Conservation (phyloP, 352 stramenopile species). For the Salisapilia sapeloensis region DNA sequence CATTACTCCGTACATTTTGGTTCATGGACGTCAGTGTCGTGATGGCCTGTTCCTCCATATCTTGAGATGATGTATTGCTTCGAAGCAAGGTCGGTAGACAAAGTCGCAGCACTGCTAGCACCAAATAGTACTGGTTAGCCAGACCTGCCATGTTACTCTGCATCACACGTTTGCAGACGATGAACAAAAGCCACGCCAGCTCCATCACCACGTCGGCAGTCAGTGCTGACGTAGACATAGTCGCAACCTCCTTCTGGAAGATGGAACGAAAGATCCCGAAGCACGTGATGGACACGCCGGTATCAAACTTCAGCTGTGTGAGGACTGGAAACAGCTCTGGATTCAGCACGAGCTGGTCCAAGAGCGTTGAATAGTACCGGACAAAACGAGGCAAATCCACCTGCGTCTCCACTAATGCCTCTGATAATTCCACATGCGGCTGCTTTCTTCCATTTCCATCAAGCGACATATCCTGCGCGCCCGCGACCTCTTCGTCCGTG, state of each 20-base stretch:
- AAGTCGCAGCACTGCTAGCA: slow-evolving; percentile 58
- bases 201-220: slow-evolving; percentile 25
- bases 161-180: slow-evolving; percentile 32
- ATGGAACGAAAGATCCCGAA: slow-evolving; percentile 65
- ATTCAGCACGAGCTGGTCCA: slow-evolving; percentile 58
- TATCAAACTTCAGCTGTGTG: slow-evolving; percentile 65
- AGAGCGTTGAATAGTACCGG: slow-evolving; percentile 54
- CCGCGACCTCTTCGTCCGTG: background rate
- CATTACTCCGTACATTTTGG: too few relatives aligned
- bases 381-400: slow-evolving; percentile 50
- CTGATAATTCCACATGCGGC: slow-evolving; percentile 11
- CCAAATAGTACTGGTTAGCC: slow-evolving; percentile 52
- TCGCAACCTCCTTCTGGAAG: slow-evolving; percentile 22
- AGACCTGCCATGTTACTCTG: slow-evolving; percentile 28
- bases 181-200: slow-evolving; percentile 57
- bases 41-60: slow-evolving; percentile 66
- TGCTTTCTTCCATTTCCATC: background rate
- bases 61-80: too few relatives aligned
- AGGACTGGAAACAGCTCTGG: slow-evolving; percentile 50
- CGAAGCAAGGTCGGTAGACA: too few relatives aligned
- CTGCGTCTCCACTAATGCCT: slow-evolving; percentile 23
- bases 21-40: slow-evolving; percentile 63
- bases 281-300: slow-evolving; percentile 48
- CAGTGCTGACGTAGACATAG: slow-evolving; percentile 1
- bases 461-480: background rate